Conservation (phyloP, 352 stramenopile genomes). For the Saprolegnia diclina region DNA sequence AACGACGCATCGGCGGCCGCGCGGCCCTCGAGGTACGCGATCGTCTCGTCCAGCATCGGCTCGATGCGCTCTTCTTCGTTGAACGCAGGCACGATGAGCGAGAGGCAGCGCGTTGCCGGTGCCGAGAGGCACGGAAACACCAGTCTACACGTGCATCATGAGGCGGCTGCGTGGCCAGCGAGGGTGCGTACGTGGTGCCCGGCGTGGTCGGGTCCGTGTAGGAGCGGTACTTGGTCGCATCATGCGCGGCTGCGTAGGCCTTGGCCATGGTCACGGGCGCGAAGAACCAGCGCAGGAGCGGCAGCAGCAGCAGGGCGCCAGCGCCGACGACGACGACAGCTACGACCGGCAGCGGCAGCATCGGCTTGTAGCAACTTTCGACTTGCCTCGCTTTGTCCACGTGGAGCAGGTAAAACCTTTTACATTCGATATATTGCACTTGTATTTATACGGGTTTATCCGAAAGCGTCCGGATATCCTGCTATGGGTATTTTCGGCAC, state of each 20-base stretch:
- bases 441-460: not conserved
- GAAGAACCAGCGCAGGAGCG: slow-evolving; percentile 53
- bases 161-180: not conserved
- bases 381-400: not conserved
- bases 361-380: not conserved
- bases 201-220: slow-evolving; percentile 49
- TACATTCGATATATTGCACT: not conserved
- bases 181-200: slow-evolving; percentile 34
- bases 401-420: not conserved
- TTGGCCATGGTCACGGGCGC: slow-evolving; percentile 50
- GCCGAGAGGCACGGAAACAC: slow-evolving; percentile 1
- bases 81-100: slow-evolving; percentile 91
- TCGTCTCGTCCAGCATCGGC: slow-evolving; percentile 85
- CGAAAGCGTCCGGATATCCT: no score
- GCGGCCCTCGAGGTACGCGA: slow-evolving; percentile 82
- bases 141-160: not conserved
- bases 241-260: slow-evolving; percentile 42
- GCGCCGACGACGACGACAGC: slow-evolving; percentile 27
- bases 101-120: slow-evolving; percentile 52
- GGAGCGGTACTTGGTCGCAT: slow-evolving; percentile 47
- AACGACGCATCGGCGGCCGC: slow-evolving; percentile 45
- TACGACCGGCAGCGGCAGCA: not conserved
- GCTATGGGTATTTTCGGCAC: no score
- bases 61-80: slow-evolving; percentile 92
- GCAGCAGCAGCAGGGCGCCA: slow-evolving; percentile 37